phyloP scores from a whole-genome alignment of 306 rosid genomes.

The Hylodesmum podocarpum region DNA sequence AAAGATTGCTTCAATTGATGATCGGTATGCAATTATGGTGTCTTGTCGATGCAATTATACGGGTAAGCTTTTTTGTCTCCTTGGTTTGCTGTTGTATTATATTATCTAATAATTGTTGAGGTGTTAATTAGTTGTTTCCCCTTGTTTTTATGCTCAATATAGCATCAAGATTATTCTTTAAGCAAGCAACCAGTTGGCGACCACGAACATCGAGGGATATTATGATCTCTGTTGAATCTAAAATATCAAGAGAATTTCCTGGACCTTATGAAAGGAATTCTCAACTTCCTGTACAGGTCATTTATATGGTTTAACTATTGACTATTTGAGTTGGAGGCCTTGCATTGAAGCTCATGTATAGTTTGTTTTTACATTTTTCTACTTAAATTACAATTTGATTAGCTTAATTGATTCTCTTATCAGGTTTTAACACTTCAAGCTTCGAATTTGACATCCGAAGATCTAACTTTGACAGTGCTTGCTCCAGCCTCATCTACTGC shows the following conservation, averaged over 20 bases:
- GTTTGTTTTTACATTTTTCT: slow-evolving; percentile 2
- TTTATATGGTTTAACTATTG: slow-evolving; percentile 17
- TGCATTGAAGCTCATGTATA: slow-evolving; percentile 2
- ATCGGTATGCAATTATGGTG: slow-evolving; percentile 91
- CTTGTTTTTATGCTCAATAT: slow-evolving; percentile 26
- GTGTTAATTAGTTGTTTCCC: slow-evolving; percentile 12
- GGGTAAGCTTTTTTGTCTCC: slow-evolving; percentile 37
- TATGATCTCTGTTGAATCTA: slow-evolving; percentile 89
- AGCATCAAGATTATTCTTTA: slow-evolving; percentile 90
- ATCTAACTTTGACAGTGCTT: slow-evolving; percentile 87
- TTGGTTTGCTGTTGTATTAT: slow-evolving; percentile 24
- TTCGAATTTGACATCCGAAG: slow-evolving; percentile 89
- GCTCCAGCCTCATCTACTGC: slow-evolving; percentile 90
- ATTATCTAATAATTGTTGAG: slow-evolving; percentile 25
- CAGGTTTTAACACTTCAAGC: slow-evolving; percentile 97
- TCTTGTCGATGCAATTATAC: slow-evolving; percentile 96
- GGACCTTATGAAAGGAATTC: slow-evolving; percentile 57
- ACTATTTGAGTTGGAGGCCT: slow-evolving; percentile 13
- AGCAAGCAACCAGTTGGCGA: slow-evolving; percentile 86
- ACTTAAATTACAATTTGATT: slow-evolving; percentile 1
- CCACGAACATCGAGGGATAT: slow-evolving; percentile 88
- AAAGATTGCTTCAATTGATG: slow-evolving; percentile 39
- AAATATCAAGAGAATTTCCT: slow-evolving; percentile 67
- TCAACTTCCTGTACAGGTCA: slow-evolving; percentile 93
- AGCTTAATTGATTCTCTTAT: slow-evolving; percentile 30